Percentiles rank a stretch among this genome's conserved stretches.
Evolutionary conservation across 345 rosid genomes (phyloP).

Genomic region (Linum tenue): DNA sequence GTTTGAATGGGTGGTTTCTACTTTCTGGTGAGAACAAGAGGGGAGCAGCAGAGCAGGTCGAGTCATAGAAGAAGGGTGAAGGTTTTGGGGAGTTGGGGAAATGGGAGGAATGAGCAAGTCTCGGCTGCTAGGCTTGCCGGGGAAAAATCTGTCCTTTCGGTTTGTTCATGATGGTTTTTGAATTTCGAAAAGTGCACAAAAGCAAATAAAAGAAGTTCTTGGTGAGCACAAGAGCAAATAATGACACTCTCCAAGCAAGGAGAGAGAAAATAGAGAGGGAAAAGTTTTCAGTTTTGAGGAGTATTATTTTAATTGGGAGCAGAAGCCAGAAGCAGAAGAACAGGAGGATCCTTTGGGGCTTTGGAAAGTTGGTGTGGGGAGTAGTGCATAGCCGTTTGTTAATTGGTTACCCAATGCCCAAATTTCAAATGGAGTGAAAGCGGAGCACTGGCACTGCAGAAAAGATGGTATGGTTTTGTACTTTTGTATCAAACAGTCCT

Average conservation of each 20-base stretch:
- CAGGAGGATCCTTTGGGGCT: not conserved
- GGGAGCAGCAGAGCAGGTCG: too few species aligned
- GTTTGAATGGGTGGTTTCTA: too few species aligned
- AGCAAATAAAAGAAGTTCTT: not conserved
- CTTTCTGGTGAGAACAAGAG: too few species aligned
- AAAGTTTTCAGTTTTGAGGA: not conserved
- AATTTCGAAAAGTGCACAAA: not conserved
- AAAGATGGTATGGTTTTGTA: too few species aligned
- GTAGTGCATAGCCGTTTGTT: not conserved
- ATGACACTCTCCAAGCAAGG: not conserved
- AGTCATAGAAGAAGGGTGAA: too few species aligned
- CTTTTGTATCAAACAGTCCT: too few species aligned
- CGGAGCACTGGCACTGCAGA: not conserved
- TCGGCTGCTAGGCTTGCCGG: not conserved
- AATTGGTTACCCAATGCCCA: not conserved
- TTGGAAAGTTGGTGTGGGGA: not conserved
- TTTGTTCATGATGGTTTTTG: not conserved
- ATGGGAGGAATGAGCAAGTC: too few species aligned
- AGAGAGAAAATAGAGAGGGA: not conserved
- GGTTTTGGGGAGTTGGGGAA: too few species aligned
- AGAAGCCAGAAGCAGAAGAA: too few species aligned
- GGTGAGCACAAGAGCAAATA: not conserved
- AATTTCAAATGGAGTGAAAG: not conserved
- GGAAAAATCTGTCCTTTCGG: not conserved
- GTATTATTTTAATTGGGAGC: too few species aligned